Conservation (phyloP, 805 yeast species). For the Maudiozyma pseudohumilis region DNA sequence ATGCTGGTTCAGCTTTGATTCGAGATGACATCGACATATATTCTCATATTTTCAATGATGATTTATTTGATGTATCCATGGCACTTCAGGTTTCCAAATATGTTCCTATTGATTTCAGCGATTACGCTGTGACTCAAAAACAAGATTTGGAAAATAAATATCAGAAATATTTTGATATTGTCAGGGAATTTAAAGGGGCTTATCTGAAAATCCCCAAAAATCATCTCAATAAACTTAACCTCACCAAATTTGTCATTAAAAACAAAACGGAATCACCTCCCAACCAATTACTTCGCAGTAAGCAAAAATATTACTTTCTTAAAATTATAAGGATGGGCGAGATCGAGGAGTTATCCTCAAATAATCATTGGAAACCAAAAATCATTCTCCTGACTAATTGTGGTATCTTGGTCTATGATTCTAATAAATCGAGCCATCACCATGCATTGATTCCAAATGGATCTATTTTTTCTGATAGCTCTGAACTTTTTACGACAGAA, state of each 20-base stretch:
- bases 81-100: neutral
- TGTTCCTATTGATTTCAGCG: conserved; percentile 1
- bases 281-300: neutral
- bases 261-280: conserved; percentile 4
- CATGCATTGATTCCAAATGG: conserved; percentile 1
- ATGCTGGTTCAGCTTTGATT: neutral
- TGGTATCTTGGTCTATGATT: conserved; percentile 40
- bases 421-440: conserved; percentile 6
- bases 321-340: conserved; percentile 29
- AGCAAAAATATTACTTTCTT: conserved; percentile 10
- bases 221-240: conserved; percentile 17
- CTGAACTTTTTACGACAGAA: conserved; percentile 27
- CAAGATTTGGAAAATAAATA: conserved; percentile 9
- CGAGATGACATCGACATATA: conserved; percentile 24
- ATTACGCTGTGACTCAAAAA: neutral
- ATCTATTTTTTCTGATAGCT: conserved; percentile 1
- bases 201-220: conserved; percentile 26
- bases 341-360: conserved; percentile 31
- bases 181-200: conserved; percentile 26
- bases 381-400: conserved; percentile 41
- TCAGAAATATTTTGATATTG: conserved; percentile 14
- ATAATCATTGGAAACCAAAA: conserved; percentile 34
- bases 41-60: conserved; percentile 13
- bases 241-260: conserved; percentile 19
- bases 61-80: conserved; percentile 2